phyloP scores from a whole-genome alignment of 2,329 filamentous ascomycete genomes.

The Hypoxylon sp. region DNA sequence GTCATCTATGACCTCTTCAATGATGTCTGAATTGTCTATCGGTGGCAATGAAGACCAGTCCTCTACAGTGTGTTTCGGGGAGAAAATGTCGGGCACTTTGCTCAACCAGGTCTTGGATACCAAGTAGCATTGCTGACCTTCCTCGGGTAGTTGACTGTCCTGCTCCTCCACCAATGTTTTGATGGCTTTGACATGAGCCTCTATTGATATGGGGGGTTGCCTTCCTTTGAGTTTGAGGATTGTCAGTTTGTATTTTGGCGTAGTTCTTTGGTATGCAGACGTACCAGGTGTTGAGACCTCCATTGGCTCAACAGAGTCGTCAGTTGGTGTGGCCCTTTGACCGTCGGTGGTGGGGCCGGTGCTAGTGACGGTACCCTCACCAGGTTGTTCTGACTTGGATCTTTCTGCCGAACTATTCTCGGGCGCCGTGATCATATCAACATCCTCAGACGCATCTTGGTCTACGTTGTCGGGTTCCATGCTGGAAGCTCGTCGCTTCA shows the following conservation, averaged over 20 bases:
- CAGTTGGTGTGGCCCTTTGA: slow-evolving; percentile 1
- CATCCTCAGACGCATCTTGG: slow-evolving; percentile 53
- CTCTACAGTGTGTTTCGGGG: slow-evolving; percentile 63
- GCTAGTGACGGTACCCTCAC: background rate
- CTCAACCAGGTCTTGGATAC: slow-evolving; percentile 83
- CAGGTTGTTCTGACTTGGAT: slow-evolving; percentile 13
- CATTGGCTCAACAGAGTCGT: slow-evolving; percentile 9
- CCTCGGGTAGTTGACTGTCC: slow-evolving; percentile 63
- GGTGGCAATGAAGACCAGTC: slow-evolving; percentile 74
- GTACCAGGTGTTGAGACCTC: slow-evolving; percentile 29
- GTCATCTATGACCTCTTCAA: slow-evolving; percentile 67
- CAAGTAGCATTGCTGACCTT: slow-evolving; percentile 79
- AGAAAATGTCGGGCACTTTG: slow-evolving; percentile 72
- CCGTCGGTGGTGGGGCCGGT: slow-evolving; percentile 3
- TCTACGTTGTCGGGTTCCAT: slow-evolving; percentile 61
- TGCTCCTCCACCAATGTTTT: slow-evolving; percentile 65
- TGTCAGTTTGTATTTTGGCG: no score
- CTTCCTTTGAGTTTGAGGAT: background rate
- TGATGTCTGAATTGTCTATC: slow-evolving; percentile 86
- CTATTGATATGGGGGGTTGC: slow-evolving; percentile 54
- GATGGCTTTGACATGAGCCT: slow-evolving; percentile 79
- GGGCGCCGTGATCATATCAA: slow-evolving; percentile 54
- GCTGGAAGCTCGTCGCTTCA: slow-evolving; percentile 70
- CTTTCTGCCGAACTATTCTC: slow-evolving; percentile 32
- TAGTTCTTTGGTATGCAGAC: no score